Percentiles rank a stretch among this genome's conserved stretches.
Conservation (phyloP, 805 yeast genomes). For the Candida railenensis region DNA sequence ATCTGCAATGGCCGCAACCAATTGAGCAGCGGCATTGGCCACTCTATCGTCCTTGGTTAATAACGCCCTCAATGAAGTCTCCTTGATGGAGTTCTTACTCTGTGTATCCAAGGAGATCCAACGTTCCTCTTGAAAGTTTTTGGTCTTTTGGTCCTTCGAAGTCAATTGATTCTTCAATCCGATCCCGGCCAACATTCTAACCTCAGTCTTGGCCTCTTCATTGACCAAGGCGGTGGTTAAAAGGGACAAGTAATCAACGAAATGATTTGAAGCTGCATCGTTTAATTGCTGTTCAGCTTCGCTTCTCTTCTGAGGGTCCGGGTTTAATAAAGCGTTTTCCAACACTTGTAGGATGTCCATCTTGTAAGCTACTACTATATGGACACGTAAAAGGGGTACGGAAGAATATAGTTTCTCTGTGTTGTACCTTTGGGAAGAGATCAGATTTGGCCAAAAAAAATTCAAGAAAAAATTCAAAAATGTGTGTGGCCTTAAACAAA, state of each 20-base stretch:
- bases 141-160: slow-evolving; percentile 70
- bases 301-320: slow-evolving; percentile 64
- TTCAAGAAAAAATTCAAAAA: background rate
- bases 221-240: slow-evolving; percentile 72
- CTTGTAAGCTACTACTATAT: slow-evolving; percentile 9
- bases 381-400: background rate
- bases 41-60: slow-evolving; percentile 70
- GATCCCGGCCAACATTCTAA: slow-evolving; percentile 87
- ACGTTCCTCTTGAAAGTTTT: slow-evolving; percentile 59
- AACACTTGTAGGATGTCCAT: slow-evolving; percentile 70
- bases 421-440: background rate
- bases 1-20: slow-evolving; percentile 96
- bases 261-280: slow-evolving; percentile 70
- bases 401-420: background rate
- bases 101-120: slow-evolving; percentile 66
- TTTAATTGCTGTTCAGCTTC: slow-evolving; percentile 78
- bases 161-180: slow-evolving; percentile 84
- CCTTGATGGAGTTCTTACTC: slow-evolving; percentile 64
- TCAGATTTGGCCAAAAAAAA: background rate
- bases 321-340: slow-evolving; percentile 75
- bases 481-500: background rate
- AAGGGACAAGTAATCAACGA: slow-evolving; percentile 67
- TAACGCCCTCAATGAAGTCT: slow-evolving; percentile 56
- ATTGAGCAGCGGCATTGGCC: slow-evolving; percentile 86
- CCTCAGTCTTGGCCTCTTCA: slow-evolving; percentile 66